Evolutionary conservation across 306 rosid genomes (phyloP), one percentile per base, ranked within the genome.

Genomic region (Ceratonia siliqua): DNA sequence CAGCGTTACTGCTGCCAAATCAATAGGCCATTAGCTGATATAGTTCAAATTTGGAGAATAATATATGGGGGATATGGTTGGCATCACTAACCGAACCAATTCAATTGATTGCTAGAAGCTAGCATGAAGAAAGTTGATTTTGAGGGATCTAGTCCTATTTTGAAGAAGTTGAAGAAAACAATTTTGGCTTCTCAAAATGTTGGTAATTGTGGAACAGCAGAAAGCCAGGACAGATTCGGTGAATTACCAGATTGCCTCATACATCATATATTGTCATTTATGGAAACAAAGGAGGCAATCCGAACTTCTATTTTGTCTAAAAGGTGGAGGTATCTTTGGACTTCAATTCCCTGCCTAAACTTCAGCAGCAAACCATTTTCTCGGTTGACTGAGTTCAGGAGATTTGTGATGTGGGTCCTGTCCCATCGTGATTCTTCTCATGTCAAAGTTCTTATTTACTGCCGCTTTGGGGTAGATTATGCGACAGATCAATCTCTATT

Each of bases 231-330:
- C 78, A 56, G 66, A 33, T 62, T 80, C 38, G 55, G 73, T 56
- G 76, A 80, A 27, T 8, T 84, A 24, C 87, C 83, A 1, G 85
- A 81, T 52, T 54, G 75, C 56, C 62, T 84, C 25, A 27, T 81
- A 6, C 85, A 62, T 69, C 87, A 81, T 46, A 81, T 77, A 20
- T 73, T 84, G 72, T 84, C 87, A 2, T 78, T 73, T 32, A 22
- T 84, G 87, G 87, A 84, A 41, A 81, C 87, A 4, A 84, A 84
- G 68, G 85, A 80, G 24, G 78, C 87, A 12, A 70, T 81, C 25
- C 70, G 20, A 42, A 84, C 87, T 28, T 28, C 73, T 50, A 76
- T 82, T 58, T 77, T 82, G 38, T 82, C 85, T 1, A 82, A 77
- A 54, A 67, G 85, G 69, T 84, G 87, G 87, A 77, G 53, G 55